phyloP scores from a whole-genome alignment of 1,284 basidiomycete species.

The Schizophyllum commune region DNA sequence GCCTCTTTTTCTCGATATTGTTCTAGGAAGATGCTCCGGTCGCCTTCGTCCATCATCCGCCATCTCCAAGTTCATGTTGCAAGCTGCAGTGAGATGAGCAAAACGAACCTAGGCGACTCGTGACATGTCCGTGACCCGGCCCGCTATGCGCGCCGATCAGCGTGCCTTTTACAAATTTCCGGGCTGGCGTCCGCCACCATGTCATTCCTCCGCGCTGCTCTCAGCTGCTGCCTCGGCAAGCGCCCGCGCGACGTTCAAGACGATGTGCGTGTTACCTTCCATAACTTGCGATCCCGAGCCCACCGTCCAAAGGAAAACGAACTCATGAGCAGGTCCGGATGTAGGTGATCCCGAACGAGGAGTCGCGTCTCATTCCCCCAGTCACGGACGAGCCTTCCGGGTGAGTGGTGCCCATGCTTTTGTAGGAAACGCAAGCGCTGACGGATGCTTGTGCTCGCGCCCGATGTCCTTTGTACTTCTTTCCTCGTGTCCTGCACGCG shows the following conservation, averaged over 20 bases:
- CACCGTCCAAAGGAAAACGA: not conserved
- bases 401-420: conserved; percentile 6
- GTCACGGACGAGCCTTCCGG: conserved; percentile 4
- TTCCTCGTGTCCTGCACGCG: not conserved
- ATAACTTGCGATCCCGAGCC: not conserved
- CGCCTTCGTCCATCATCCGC: too few relatives aligned
- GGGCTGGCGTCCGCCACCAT: not conserved
- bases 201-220: not conserved
- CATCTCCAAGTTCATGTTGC: too few relatives aligned
- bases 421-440: not conserved
- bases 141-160: too few relatives aligned
- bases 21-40: too few relatives aligned
- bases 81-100: too few relatives aligned
- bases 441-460: conserved; percentile 1
- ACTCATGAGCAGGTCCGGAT: not conserved
- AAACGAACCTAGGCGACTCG: too few relatives aligned
- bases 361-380: conserved; percentile 15
- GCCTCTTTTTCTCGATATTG: too few relatives aligned
- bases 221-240: not conserved
- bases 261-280: not conserved
- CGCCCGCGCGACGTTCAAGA: not conserved
- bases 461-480: not conserved
- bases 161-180: not conserved
- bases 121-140: too few relatives aligned
- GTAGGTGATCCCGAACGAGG: conserved; percentile 11